Evolutionary conservation across 495 filamentous ascomycete genomes (phyloP).

Genomic region (Penicillium herquei): DNA sequence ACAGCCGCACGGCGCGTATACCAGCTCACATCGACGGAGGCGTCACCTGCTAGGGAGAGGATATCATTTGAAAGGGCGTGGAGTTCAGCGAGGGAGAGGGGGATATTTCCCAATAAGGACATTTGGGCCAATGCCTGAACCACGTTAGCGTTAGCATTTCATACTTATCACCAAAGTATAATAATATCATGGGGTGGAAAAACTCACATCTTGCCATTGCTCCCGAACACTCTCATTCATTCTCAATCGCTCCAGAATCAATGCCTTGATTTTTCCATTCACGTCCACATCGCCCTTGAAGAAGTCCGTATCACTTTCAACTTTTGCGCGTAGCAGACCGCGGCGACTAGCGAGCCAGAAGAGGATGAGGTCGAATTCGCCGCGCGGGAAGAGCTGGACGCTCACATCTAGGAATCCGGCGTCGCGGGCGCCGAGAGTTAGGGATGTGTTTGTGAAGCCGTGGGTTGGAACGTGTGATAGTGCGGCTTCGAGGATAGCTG

Average conservation of each 20-base stretch:
- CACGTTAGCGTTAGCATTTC: slow-evolving; percentile 8
- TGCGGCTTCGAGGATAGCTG: slow-evolving; percentile 74
- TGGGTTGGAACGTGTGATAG: slow-evolving; percentile 74
- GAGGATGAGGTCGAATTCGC: slow-evolving; percentile 75
- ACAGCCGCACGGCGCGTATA: slow-evolving; percentile 84
- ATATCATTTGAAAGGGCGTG: slow-evolving; percentile 84
- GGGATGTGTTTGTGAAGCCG: slow-evolving; percentile 72
- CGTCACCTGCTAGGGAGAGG: slow-evolving; percentile 77
- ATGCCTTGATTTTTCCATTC: slow-evolving; percentile 56
- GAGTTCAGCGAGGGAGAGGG: slow-evolving; percentile 75
- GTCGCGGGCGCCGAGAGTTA: slow-evolving; percentile 76
- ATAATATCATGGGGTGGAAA: background rate
- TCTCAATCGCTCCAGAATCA: slow-evolving; percentile 70
- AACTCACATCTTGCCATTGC: slow-evolving; percentile 79
- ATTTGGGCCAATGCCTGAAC: slow-evolving; percentile 81
- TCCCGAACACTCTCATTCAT: slow-evolving; percentile 69
- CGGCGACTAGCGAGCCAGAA: slow-evolving; percentile 76
- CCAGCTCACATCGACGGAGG: slow-evolving; percentile 78
- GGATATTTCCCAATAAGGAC: slow-evolving; percentile 74
- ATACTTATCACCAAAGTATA: background rate
- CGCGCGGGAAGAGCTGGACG: slow-evolving; percentile 74
- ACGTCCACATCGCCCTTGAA: slow-evolving; percentile 25
- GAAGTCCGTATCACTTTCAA: slow-evolving; percentile 33
- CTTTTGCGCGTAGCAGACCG: slow-evolving; percentile 49
- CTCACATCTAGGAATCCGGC: slow-evolving; percentile 84